Conservation (phyloP, 345 rosid species). For the Corchorus capsularis region DNA sequence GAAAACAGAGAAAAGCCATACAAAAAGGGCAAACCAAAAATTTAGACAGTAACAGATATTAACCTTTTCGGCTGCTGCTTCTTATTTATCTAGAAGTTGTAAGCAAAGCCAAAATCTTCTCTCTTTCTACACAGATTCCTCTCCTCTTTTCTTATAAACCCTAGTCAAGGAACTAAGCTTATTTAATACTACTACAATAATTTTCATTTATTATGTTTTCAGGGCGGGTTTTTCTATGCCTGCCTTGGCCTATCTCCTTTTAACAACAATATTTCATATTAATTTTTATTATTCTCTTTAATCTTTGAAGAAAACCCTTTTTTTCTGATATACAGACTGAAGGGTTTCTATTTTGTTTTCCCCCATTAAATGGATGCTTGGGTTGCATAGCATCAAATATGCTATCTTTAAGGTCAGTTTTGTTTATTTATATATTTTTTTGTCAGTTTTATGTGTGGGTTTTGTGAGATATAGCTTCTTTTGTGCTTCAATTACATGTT, state of each 20-base stretch:
- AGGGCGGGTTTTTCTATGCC: constrained; percentile 10
- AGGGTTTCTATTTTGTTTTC: background rate
- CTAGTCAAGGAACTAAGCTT: background rate
- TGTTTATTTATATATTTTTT: too few relatives aligned
- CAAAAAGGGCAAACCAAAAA: background rate
- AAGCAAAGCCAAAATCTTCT: background rate
- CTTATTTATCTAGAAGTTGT: too few relatives aligned
- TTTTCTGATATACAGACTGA: background rate
- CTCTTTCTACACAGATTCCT: background rate
- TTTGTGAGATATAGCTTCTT: background rate
- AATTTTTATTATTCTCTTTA: background rate
- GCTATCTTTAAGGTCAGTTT: constrained; percentile 33
- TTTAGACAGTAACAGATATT: background rate
- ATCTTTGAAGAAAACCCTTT: background rate
- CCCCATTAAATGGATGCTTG: constrained; percentile 23
- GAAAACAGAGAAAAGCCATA: background rate
- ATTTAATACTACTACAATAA: too few relatives aligned
- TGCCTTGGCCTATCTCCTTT: background rate
- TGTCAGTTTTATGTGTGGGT: background rate
- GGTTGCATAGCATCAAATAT: constrained; percentile 27
- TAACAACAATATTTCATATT: background rate
- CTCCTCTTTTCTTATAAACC: background rate
- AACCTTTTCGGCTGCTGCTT: background rate
- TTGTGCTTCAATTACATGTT: constrained; percentile 6
- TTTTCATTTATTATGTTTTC: background rate